Conservation (phyloP, 176 grass and related monocot species). For the Bonia amplexicaulis region DNA sequence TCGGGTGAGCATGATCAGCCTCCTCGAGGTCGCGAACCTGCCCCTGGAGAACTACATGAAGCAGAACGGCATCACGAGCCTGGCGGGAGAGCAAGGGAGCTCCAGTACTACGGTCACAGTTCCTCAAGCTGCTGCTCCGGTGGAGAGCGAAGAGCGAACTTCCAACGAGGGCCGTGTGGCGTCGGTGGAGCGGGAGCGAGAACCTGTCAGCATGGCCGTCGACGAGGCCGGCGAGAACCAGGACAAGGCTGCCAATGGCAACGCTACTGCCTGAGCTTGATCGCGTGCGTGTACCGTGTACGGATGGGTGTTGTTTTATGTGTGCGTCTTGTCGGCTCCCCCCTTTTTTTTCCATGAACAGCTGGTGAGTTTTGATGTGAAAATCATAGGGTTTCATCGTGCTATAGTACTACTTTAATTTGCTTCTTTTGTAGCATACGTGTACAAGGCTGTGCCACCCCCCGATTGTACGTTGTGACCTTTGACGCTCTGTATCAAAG, state of each 20-base stretch:
- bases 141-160: slow-evolving; percentile 60
- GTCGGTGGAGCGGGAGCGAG: slow-evolving; percentile 34
- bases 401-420: neutral
- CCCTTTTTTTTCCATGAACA: slow-evolving; percentile 28
- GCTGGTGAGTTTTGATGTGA: slow-evolving; percentile 54
- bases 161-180: slow-evolving; percentile 47
- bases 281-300: neutral
- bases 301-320: neutral
- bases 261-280: slow-evolving; percentile 22
- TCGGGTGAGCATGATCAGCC: slow-evolving; percentile 64
- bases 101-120: slow-evolving; percentile 20
- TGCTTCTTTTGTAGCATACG: slow-evolving; percentile 19
- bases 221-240: slow-evolving; percentile 47
- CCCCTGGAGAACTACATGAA: slow-evolving; percentile 91
- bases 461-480: slow-evolving; percentile 13
- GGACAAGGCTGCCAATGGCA: slow-evolving; percentile 40
- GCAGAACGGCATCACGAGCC: slow-evolving; percentile 63
- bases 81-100: slow-evolving; percentile 63
- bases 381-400: slow-evolving; percentile 33
- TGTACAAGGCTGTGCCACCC: slow-evolving; percentile 33
- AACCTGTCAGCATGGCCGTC: slow-evolving; percentile 29
- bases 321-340: slow-evolving; percentile 20
- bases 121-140: neutral
- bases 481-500: slow-evolving; percentile 24
- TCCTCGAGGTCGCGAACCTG: slow-evolving; percentile 66